phyloP scores from a whole-genome alignment of 441 rosid genomes.

The Corymbia citriodora region DNA sequence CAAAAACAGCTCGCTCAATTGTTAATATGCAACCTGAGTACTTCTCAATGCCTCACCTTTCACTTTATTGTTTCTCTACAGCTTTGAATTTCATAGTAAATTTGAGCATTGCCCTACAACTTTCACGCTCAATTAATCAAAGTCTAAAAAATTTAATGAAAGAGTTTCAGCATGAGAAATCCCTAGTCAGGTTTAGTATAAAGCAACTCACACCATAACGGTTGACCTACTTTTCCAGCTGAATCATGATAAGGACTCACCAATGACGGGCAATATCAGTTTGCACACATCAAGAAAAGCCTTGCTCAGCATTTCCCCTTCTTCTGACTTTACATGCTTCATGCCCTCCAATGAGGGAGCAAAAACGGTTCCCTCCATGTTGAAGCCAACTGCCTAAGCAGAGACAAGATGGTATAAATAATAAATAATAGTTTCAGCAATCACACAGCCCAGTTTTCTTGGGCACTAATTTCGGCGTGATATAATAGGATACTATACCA shows the following conservation, averaged over 20 bases:
- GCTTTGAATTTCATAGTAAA: background rate
- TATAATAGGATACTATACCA: background rate
- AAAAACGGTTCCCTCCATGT: conserved; percentile 84
- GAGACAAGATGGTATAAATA: background rate
- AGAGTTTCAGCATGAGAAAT: background rate
- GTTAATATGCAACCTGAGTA: background rate
- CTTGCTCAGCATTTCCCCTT: conserved; percentile 76
- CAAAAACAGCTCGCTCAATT: background rate
- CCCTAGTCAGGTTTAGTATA: background rate
- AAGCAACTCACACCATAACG: background rate
- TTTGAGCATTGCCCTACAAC: background rate
- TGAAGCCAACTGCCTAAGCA: background rate
- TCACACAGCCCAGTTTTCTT: background rate
- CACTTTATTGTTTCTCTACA: background rate
- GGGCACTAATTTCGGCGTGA: background rate
- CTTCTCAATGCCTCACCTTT: background rate
- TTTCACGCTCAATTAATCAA: background rate
- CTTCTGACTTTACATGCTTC: conserved; percentile 67
- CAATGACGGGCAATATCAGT: conserved; percentile 80
- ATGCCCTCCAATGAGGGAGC: conserved; percentile 81
- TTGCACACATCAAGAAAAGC: conserved; percentile 94
- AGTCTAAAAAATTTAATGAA: background rate
- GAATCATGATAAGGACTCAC: conserved; percentile 19
- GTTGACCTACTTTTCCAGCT: background rate
- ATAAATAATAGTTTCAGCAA: background rate